Percentiles rank a stretch among this genome's conserved stretches.
Conservation (phyloP, 2,329 filamentous ascomycete genomes). For the Colletotrichum paranaense region DNA sequence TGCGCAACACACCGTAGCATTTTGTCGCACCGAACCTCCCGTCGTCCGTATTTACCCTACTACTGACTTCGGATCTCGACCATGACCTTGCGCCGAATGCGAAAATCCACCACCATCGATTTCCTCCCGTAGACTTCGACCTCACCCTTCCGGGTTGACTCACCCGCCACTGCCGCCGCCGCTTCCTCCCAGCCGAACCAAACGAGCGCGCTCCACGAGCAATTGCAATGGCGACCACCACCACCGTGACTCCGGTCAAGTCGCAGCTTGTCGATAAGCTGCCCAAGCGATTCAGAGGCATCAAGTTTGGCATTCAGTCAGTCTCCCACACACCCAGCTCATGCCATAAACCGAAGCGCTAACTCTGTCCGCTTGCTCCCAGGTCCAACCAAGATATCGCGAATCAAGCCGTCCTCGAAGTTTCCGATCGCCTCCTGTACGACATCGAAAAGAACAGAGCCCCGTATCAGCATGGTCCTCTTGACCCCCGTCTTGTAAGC, state of each 20-base stretch:
- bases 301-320: conserved; percentile 94
- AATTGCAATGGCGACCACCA: conserved; percentile 36
- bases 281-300: conserved; percentile 90
- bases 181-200: background rate
- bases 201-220: background rate
- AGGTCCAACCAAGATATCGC: conserved; percentile 94
- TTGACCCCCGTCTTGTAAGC: conserved; percentile 81
- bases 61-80: conserved; percentile 3
- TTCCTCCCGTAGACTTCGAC: conserved; percentile 23
- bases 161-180: background rate
- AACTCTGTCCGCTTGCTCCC: conserved; percentile 2
- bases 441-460: conserved; percentile 84
- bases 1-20: conserved; percentile 5
- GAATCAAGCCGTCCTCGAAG: conserved; percentile 92
- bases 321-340: conserved; percentile 2
- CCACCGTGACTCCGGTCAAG: conserved; percentile 66
- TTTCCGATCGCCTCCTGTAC: conserved; percentile 94
- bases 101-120: conserved; percentile 21
- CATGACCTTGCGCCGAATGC: conserved; percentile 35
- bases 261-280: conserved; percentile 90
- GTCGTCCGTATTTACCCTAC: background rate
- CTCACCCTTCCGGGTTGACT: conserved; percentile 19
- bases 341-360: background rate
- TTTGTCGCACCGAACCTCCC: background rate
- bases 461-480: conserved; percentile 83